Evolutionary conservation across 352 stramenopile genomes (phyloP).

Genomic region (Pythium rhizo-oryzae): DNA sequence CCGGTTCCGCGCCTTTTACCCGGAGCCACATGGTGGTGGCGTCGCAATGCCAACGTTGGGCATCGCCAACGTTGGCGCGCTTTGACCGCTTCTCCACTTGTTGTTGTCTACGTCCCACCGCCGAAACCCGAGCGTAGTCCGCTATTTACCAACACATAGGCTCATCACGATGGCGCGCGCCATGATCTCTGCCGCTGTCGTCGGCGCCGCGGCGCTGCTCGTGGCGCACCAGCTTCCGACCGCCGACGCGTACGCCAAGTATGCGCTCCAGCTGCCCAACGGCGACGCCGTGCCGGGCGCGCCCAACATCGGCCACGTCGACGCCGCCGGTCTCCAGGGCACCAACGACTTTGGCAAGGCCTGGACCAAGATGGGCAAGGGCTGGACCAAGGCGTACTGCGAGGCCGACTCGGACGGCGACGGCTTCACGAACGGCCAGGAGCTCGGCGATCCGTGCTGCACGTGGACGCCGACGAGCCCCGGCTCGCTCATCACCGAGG

Average conservation of each 20-base stretch:
- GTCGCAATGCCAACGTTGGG: not conserved
- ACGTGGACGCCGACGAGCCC: conserved; percentile 45
- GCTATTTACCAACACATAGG: not conserved
- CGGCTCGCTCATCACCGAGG: conserved; percentile 51
- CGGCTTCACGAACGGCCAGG: conserved; percentile 82
- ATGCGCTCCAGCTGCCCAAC: conserved; percentile 35
- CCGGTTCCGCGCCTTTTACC: conserved; percentile 15
- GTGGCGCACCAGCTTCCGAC: not conserved
- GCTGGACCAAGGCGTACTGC: conserved; percentile 45
- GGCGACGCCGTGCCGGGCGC: conserved; percentile 28
- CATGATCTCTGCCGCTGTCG: not conserved
- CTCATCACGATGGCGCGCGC: not conserved
- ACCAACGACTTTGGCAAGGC: conserved; percentile 45
- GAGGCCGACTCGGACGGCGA: conserved; percentile 76
- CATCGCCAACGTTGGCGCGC: not conserved
- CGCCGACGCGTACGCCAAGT: conserved; percentile 29
- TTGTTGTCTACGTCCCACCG: not conserved
- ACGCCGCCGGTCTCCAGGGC: conserved; percentile 29
- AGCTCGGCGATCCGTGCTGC: conserved; percentile 86
- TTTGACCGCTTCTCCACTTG: too few relatives aligned
- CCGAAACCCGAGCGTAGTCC: not conserved
- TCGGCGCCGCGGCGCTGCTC: not conserved
- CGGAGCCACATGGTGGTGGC: conserved; percentile 15
- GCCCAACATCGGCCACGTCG: conserved; percentile 38
- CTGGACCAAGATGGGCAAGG: conserved; percentile 34